These are phyloP conservation scores for Ricinus communis DNA, from an alignment of 345 rosid genomes.

Conservation along the genomic window DNA sequence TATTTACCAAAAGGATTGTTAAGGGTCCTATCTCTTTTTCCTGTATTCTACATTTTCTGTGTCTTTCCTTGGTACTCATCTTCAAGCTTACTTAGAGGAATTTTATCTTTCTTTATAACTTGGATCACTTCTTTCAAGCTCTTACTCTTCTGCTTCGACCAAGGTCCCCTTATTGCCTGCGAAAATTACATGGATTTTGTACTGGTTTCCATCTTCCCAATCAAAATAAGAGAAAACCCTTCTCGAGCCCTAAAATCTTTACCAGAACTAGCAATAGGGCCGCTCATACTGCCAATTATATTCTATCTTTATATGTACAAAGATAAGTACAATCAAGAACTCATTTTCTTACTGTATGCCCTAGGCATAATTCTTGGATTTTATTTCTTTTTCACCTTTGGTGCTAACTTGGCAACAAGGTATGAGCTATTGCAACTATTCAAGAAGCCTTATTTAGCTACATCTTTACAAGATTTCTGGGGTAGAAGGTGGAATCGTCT, in stretches of 20 bases:
- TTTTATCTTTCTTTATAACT: background rate
- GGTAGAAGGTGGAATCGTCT: conserved; percentile 5
- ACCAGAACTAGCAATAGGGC: background rate
- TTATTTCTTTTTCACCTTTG: background rate
- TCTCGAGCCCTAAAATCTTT: background rate
- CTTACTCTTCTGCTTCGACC: background rate
- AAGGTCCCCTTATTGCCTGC: background rate
- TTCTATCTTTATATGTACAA: background rate
- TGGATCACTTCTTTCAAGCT: conserved; percentile 15
- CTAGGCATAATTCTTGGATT: background rate
- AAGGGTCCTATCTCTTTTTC: background rate
- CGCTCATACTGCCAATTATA: background rate
- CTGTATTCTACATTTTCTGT: background rate
- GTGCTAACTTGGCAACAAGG: background rate
- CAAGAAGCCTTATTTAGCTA: conserved; percentile 4
- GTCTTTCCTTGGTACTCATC: background rate
- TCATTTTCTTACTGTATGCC: background rate
- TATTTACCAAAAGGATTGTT: background rate
- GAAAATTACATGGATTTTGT: background rate
- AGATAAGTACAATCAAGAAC: background rate
- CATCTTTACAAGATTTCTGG: background rate
- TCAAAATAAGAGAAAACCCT: background rate
- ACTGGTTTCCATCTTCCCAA: background rate
- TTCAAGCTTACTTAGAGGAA: conserved; percentile 3
- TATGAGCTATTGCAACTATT: background rate